Conservation (phyloP, 148 eudicot genomes). For the Dysphania ambrosioides region DNA sequence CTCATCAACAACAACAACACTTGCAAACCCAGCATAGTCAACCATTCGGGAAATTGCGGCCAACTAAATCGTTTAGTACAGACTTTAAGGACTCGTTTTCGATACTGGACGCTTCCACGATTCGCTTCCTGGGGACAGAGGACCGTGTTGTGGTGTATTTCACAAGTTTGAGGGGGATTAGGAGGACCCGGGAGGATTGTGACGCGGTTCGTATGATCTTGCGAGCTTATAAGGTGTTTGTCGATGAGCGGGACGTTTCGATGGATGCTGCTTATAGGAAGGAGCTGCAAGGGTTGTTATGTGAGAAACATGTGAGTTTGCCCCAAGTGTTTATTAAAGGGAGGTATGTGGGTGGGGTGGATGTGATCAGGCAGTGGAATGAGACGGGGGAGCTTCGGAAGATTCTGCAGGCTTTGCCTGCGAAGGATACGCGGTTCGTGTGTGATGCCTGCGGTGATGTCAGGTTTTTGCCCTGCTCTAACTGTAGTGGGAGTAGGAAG, state of each 20-base stretch:
- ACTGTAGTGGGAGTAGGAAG: constrained; percentile 84
- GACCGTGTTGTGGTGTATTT: constrained; percentile 79
- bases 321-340: constrained; percentile 90
- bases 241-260: constrained; percentile 80
- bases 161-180: constrained; percentile 77
- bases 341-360: constrained; percentile 69
- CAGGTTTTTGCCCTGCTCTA: constrained; percentile 76
- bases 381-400: constrained; percentile 67
- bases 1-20: too few relatives aligned
- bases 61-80: constrained; percentile 30
- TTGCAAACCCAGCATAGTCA: background rate
- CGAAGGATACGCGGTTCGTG: constrained; percentile 39
- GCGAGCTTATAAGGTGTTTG: constrained; percentile 52
- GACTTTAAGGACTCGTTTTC: constrained; percentile 40
- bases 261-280: constrained; percentile 71
- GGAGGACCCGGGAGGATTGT: constrained; percentile 81
- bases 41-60: constrained; percentile 25
- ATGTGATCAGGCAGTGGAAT: constrained; percentile 57
- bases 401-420: constrained; percentile 53
- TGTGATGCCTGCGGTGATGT: constrained; percentile 73
- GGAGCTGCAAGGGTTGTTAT: constrained; percentile 56
- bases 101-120: constrained; percentile 34
- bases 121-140: constrained; percentile 73
- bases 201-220: constrained; percentile 65
- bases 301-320: constrained; percentile 54